Evolutionary conservation across 2,329 filamentous ascomycete species (phyloP).

Genomic region (Fusarium brevicatenulatum): DNA sequence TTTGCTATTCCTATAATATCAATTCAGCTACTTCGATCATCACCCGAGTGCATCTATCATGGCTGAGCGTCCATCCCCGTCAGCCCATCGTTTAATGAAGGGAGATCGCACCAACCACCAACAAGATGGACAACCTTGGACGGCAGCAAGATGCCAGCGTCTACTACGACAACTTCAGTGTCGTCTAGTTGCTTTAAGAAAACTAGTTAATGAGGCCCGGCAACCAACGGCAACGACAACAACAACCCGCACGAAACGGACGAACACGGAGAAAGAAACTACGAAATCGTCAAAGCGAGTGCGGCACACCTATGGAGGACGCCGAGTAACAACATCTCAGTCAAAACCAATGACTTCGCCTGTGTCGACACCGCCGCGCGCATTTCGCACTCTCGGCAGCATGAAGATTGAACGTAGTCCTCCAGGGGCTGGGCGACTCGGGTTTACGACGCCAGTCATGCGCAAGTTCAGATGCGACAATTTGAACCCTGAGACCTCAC

Average conservation of each 20-base stretch:
- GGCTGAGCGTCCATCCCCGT: constrained; percentile 15
- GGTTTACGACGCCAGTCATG: constrained; percentile 46
- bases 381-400: constrained; percentile 44
- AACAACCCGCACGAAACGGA: constrained; percentile 37
- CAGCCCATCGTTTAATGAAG: constrained; percentile 28
- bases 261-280: background rate
- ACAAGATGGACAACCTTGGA: constrained; percentile 54
- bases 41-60: constrained; percentile 3
- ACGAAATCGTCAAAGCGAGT: constrained; percentile 41
- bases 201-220: constrained; percentile 44
- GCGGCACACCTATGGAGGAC: constrained; percentile 47
- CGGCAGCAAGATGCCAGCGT: constrained; percentile 58
- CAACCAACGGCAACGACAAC: constrained; percentile 1
- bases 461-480: constrained; percentile 43
- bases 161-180: constrained; percentile 59
- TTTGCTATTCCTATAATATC: background rate
- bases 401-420: constrained; percentile 46
- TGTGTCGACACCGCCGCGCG: constrained; percentile 41
- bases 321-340: constrained; percentile 8
- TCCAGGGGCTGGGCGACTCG: constrained; percentile 39
- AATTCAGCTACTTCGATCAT: background rate
- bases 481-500: constrained; percentile 7
- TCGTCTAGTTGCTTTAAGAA: constrained; percentile 54
- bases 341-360: background rate
- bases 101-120: background rate